Evolutionary conservation across 495 filamentous ascomycete species (phyloP), one percentile per base, ranked within the genome.

Genomic region (Penicillium taxi): DNA sequence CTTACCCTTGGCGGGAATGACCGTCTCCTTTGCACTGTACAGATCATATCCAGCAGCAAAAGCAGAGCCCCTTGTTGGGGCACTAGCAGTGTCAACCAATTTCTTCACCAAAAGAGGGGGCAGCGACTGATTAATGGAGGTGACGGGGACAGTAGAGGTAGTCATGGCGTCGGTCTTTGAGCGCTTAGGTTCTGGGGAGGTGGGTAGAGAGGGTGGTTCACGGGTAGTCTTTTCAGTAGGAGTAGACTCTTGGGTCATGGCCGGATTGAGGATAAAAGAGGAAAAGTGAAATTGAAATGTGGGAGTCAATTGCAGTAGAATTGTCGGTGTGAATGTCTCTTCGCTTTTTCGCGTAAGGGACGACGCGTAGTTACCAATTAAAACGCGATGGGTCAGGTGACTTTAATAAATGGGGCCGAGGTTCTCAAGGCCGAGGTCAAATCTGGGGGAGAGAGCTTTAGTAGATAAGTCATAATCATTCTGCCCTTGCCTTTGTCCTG

Each of bases 1-100:
- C 64, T 89, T 89, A 32, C 88, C 89, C 45, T 86, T 70, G 12
- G 82, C 78, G 0, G 86, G 86, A 20, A 98, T 78, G 1, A 72
- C 72, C 6, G 84, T 81, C 28, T 79, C 72, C 47, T 74, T 74
- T 4, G 88, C 73, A 32, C 80, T 80, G 58, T 85, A 96, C 25
- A 96, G 48, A 67, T 98, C 91, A 61, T 96, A 95, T 3, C 91
- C 91, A 3, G 91, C 91, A 0, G 90, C 84, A 50, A 88, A 88
- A 22, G 81, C 81, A 47, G 82, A 89, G 32, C 89, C 90, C 43
- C 90, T 75, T 0, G 88, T 96, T 5, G 91, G 91, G 20, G 85
- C 72, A 12, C 69, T 73, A 6, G 77, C 91, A 19, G 77, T 73
- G 13, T 73, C 58, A 11, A 80, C 78, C 36, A 96, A 78, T 57